Percentiles rank a stretch among this genome's conserved stretches.
Conservation (phyloP, 768 basidiomycete species). For the Hirschioporus abietinus region DNA sequence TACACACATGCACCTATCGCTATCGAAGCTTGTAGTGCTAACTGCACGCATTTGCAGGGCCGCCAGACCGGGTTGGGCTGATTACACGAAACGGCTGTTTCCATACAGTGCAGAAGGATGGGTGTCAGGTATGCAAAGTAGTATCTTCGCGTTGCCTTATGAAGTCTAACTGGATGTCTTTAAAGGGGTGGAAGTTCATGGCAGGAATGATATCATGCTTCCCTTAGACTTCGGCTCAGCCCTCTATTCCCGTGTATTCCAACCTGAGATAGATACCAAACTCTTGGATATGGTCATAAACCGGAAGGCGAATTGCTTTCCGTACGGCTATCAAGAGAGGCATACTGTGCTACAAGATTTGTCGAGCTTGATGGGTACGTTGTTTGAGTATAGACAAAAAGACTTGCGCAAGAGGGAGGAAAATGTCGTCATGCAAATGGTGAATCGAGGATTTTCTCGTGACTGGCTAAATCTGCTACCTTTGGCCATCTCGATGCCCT, state of each 20-base stretch:
- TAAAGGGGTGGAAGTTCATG: not conserved
- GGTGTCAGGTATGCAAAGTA: constrained; percentile 19
- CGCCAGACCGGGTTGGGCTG: constrained; percentile 81
- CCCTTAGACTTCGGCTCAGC: not conserved
- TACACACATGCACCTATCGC: constrained; percentile 47
- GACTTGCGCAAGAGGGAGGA: constrained; percentile 58
- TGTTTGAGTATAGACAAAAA: not conserved
- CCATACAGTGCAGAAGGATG: constrained; percentile 57
- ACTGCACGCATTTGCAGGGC: constrained; percentile 57
- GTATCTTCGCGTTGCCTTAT: not conserved
- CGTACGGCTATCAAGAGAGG: not conserved
- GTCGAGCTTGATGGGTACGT: not conserved
- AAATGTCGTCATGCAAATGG: constrained; percentile 52
- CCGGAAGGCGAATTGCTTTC: not conserved
- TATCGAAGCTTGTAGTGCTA: constrained; percentile 54
- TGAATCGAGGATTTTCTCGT: constrained; percentile 39
- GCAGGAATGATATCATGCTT: not conserved
- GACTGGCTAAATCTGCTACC: constrained; percentile 54
- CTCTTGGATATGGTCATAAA: not conserved
- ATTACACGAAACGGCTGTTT: constrained; percentile 85
- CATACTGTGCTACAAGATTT: not conserved
- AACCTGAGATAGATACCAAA: not conserved
- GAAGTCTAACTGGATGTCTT: not conserved
- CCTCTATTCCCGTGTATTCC: not conserved
- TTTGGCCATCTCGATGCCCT: constrained; percentile 67